Evolutionary conservation across 805 yeast species (phyloP), one percentile per base, ranked within the genome.

Genomic region (Kodamaea kakaduensis): DNA sequence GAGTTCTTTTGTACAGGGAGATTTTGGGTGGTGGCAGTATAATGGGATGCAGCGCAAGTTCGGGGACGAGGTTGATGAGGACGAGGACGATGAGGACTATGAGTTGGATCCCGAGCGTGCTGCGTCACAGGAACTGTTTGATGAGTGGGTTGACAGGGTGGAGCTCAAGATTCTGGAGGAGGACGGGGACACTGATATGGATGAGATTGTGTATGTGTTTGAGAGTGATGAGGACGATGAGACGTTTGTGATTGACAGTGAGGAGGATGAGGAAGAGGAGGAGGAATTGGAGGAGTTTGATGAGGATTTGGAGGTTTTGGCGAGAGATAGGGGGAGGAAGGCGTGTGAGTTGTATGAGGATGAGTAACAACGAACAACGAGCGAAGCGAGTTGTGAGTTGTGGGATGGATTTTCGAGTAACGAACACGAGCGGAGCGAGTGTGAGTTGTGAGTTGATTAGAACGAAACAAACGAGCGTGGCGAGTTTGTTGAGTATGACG

Each of bases 1-100:
- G 0, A 45, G 58, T 0, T 75, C 75, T 0, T 32, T 46, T n/a
- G n/a, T 36, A 3, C 54, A 55, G 17, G 71, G 71, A 1, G 83
- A 78, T 17, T 43, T 6, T n/a, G 17, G 18, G 25, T 35, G 38
- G 38, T 35, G 38, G 38, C 14, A 9, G 24, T 35, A 24, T 31
- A 17, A 22, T 9, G 59, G 55, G 31, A 64, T 58, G 22, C 49
- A 55, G 12, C 34, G 23, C 16, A 18, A 9, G 29, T 29, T 43
- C 23, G 17, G 29, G 15, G 40, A 34, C 28, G 31, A 17, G 33
- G 55, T 44, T n/a, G 36, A 42, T 21, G 45, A 48, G 6, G 35
- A 34, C 13, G 37, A 26, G 16, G 20, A 36, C 27, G 38, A 35
- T 7, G 39, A 33, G 9, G 46, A 40, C 48, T 26, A 42, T 46